These are phyloP conservation scores for Colletotrichum filicis DNA, from an alignment of 2,329 filamentous ascomycete species.

Conservation along the genomic window DNA sequence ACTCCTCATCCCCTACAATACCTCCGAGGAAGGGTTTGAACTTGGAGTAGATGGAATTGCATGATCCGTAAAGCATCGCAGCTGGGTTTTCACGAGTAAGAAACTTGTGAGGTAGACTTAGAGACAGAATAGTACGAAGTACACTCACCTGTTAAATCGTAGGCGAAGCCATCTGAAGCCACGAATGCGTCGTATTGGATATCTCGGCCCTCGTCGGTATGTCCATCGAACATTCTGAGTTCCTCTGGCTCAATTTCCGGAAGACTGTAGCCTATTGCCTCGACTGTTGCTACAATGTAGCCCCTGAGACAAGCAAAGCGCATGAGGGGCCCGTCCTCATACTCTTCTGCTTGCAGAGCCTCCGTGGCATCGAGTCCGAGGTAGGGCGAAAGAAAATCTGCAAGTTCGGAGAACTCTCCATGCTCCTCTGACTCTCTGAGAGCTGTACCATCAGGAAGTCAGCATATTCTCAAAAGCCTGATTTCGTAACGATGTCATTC, in stretches of 20 bases:
- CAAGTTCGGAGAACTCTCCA: background rate
- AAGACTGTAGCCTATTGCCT: background rate
- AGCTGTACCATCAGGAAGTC: background rate
- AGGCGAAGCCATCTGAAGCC: conserved; percentile 19
- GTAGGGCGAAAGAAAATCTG: background rate
- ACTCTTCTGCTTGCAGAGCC: background rate
- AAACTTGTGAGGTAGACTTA: too few relatives aligned
- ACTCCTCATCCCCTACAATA: background rate
- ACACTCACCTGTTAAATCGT: conserved; percentile 34
- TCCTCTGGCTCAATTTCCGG: background rate
- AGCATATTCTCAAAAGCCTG: accelerated
- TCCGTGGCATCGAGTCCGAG: conserved; percentile 15
- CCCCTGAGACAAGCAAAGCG: background rate
- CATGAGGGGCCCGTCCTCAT: background rate
- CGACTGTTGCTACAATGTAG: conserved; percentile 5
- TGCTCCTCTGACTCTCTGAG: conserved; percentile 2
- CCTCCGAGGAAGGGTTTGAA: conserved; percentile 8
- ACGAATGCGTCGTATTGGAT: conserved; percentile 15
- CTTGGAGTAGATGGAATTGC: background rate
- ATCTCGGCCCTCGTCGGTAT: background rate
- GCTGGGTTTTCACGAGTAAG: background rate
- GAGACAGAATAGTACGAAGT: too few relatives aligned
- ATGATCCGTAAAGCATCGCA: background rate
- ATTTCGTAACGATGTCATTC: background rate
- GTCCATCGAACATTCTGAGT: conserved; percentile 3